Base-by-base conservation (phyloP, 306 rosid genomes). In the Quercus glauca region DNA sequence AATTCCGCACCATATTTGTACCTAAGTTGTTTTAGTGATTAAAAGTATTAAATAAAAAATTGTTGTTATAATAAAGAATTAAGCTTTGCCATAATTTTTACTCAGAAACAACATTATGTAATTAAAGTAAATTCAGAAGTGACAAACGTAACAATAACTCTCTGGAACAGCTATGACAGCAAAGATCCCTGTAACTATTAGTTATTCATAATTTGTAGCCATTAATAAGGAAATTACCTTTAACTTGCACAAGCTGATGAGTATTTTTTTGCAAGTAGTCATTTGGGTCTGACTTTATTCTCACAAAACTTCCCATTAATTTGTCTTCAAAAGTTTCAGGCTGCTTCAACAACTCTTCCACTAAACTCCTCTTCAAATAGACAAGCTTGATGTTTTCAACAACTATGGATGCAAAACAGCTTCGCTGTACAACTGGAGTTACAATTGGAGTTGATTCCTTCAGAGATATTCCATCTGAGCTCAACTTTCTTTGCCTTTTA, bases 261-360 rank as follows among this genome's bases (percentile, higher is more conserved):
- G 91, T 81, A 67, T 91, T 91, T 75, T 83, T 88, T 84, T 88
- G 96, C 26, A 83, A 80, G 74, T 85, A 88, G 86, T 93, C 98
- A 79, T 85, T 77, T 8, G 90, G 92, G 75, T 93, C 92, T 41
- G 87, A 73, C 75, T 87, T 93, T 60, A 87, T 80, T 83, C 98
- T 85, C 29, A 93, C 87, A 73, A 87, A 89, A 85, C 97, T 74
- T 73, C 97, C 98, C 72, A 82, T 74, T 23, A 93, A 90, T 86
- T 93, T 93, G 25, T 55, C 69, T 25, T 81, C 88, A 82, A 87
- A 89, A 73, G 73, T 84, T 67, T 88, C 90, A 1, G 86, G 90
- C 53, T 84, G 73, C 85, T 83, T 87, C 73, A 79, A 74, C 63
- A 93, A 82, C 77, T 82, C 85, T 84, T 88, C 94, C 72, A 93